Percentiles rank a stretch among this genome's conserved stretches.
Conservation (phyloP, 306 rosid genomes). For the Fagus sylvatica region DNA sequence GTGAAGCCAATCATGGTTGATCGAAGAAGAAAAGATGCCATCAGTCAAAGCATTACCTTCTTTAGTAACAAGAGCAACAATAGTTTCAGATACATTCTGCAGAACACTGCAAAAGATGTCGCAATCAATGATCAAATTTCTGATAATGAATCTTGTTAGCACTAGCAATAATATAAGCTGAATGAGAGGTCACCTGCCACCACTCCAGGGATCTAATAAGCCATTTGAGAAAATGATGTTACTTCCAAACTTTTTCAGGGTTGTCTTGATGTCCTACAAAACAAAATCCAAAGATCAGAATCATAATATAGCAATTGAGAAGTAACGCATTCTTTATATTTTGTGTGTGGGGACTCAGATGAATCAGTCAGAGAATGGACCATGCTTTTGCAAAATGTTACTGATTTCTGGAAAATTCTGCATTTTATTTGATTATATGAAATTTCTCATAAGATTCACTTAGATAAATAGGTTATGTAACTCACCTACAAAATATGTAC, state of each 20-base stretch:
- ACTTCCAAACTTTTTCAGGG: conserved; percentile 70
- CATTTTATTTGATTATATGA: background rate
- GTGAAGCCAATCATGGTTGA: conserved; percentile 2
- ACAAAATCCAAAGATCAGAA: conserved; percentile 18
- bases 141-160: background rate
- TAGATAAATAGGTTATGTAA: background rate
- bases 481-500: background rate
- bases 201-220: conserved; percentile 92
- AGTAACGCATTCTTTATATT: conserved; percentile 2
- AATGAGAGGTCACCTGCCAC: conserved; percentile 63
- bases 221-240: conserved; percentile 85
- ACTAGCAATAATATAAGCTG: conserved; percentile 6
- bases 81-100: conserved; percentile 63
- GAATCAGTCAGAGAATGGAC: conserved; percentile 13
- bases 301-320: conserved; percentile 13
- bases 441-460: background rate
- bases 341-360: background rate
- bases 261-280: conserved; percentile 53
- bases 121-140: conserved; percentile 18
- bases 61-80: conserved; percentile 65
- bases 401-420: conserved; percentile 2
- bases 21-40: background rate
- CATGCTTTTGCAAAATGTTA: conserved; percentile 7
- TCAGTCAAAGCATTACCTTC: conserved; percentile 56
- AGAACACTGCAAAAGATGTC: conserved; percentile 62